Evolutionary conservation across 441 rosid genomes (phyloP).

Genomic region (Melastoma candidum): DNA sequence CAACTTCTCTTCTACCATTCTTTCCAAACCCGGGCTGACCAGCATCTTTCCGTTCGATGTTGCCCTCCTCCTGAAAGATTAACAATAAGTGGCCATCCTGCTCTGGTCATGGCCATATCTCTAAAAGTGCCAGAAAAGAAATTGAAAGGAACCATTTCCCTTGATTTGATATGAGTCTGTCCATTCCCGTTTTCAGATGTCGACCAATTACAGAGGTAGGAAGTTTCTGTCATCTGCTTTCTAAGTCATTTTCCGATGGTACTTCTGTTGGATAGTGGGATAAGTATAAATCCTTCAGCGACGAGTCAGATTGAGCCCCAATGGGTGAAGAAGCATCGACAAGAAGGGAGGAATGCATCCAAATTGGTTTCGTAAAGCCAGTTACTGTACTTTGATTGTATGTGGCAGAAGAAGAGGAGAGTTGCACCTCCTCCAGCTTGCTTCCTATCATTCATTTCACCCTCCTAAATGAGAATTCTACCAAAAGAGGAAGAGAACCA

Average conservation of each 20-base stretch:
- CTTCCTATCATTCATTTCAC: conserved; percentile 52
- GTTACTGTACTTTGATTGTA: conserved; percentile 24
- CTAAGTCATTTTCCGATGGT: conserved; percentile 60
- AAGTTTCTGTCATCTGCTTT: conserved; percentile 34
- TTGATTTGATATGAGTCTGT: no score
- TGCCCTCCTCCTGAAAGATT: no score
- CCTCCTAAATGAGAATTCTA: no score
- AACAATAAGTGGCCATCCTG: no score
- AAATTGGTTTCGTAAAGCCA: conserved; percentile 33
- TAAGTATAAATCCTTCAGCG: conserved; percentile 76
- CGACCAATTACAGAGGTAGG: conserved; percentile 8
- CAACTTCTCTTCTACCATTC: no score
- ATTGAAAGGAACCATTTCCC: no score
- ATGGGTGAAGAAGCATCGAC: conserved; percentile 49
- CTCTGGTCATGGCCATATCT: no score
- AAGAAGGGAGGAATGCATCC: conserved; percentile 58
- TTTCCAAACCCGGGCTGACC: no score
- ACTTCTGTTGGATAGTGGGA: conserved; percentile 61
- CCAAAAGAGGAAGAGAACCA: no score
- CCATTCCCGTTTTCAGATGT: not conserved
- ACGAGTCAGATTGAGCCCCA: conserved; percentile 58
- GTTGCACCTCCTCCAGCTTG: conserved; percentile 73
- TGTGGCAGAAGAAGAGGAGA: conserved; percentile 50
- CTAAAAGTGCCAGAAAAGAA: no score
- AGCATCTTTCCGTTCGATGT: no score